Evolutionary conservation across 2,329 filamentous ascomycete genomes (phyloP).

Genomic region (Fusarium bactridioides): DNA sequence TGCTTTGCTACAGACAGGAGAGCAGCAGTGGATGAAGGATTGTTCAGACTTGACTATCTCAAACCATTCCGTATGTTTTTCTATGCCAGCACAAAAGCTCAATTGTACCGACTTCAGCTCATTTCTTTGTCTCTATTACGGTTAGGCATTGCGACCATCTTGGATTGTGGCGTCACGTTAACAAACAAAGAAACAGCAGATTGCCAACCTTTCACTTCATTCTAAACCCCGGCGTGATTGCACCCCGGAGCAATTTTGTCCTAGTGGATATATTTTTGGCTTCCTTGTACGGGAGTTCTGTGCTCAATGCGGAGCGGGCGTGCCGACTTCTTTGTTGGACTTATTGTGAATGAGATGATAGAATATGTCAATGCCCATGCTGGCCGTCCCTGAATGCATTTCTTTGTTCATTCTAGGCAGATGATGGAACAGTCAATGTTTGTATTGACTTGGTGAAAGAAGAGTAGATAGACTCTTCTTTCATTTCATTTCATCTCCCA

Average conservation of each 20-base stretch:
- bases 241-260: background rate
- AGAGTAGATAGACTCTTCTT: background rate
- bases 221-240: background rate
- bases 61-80: background rate
- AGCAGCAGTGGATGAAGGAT: background rate
- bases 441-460: background rate
- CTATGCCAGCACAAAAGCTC: background rate
- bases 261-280: background rate
- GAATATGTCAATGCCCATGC: slow-evolving; percentile 2
- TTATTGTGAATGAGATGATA: slow-evolving; percentile 9
- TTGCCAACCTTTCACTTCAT: background rate
- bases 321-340: slow-evolving; percentile 35
- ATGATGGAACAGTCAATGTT: background rate
- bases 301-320: slow-evolving; percentile 3
- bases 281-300: background rate
- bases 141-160: background rate
- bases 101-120: background rate
- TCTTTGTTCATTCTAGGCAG: slow-evolving; percentile 9
- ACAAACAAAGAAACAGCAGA: slow-evolving; percentile 31
- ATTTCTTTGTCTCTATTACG: slow-evolving; percentile 12
- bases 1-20: background rate
- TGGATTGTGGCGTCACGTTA: slow-evolving; percentile 21
- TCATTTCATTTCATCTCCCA: background rate
- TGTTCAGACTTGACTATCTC: background rate
- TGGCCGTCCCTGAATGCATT: background rate